Percentiles rank a stretch among this genome's conserved stretches.
These are phyloP conservation scores for Stephania yunnanensis DNA, from an alignment of 164 flowering plant species.

Conservation along the genomic window DNA sequence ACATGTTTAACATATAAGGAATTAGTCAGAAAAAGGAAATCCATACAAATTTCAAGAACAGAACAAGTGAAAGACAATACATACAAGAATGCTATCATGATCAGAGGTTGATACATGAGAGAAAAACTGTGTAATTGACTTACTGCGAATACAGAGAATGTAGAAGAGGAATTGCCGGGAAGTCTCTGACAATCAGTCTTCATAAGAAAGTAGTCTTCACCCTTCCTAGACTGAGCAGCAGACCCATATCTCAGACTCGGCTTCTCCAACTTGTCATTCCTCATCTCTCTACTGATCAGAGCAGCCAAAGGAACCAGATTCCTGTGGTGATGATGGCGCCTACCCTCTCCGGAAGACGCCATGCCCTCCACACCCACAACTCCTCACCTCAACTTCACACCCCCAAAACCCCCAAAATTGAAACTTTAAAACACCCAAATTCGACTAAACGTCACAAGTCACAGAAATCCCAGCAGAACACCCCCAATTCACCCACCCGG, in stretches of 20 bases:
- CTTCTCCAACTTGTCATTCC: constrained; percentile 66
- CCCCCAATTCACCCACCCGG: neutral
- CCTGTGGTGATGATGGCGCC: constrained; percentile 21
- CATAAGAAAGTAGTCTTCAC: constrained; percentile 59
- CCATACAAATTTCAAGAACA: too few relatives aligned
- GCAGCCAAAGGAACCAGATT: constrained; percentile 66
- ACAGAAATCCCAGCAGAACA: neutral
- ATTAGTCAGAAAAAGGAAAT: neutral
- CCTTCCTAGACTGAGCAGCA: constrained; percentile 63
- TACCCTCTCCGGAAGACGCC: constrained; percentile 45
- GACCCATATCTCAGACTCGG: constrained; percentile 52
- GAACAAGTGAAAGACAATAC: too few relatives aligned
- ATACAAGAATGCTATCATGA: neutral
- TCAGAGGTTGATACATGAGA: neutral
- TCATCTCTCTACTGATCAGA: constrained; percentile 58
- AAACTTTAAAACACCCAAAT: neutral
- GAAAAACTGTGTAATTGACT: constrained; percentile 2
- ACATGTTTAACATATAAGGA: neutral
- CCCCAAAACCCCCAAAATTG: constrained; percentile 2
- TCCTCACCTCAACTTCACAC: neutral
- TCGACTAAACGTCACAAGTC: neutral
- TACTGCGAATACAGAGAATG: constrained; percentile 70
- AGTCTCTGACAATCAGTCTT: constrained; percentile 62
- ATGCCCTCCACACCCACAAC: constrained; percentile 17
- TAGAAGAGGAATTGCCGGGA: constrained; percentile 51